These are phyloP conservation scores for Serendipita indica DNA, from an alignment of 768 basidiomycete genomes.

Conservation along the genomic window DNA sequence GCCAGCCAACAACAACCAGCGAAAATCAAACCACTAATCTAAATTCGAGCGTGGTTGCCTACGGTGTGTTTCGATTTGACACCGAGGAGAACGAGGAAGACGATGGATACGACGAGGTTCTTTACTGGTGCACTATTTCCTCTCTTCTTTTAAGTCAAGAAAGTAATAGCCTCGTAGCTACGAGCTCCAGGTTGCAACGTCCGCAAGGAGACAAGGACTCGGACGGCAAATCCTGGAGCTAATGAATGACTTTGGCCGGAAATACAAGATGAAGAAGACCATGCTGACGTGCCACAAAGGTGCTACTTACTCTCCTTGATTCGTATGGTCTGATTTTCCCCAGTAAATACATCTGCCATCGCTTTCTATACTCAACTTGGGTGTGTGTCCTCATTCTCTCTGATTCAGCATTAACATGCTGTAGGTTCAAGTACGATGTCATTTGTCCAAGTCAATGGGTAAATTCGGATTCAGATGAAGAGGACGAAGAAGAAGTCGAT, in stretches of 20 bases:
- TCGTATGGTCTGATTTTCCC: background rate
- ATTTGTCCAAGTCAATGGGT: constrained; percentile 4
- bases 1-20: background rate
- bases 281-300: constrained; percentile 20
- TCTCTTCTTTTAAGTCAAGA: background rate
- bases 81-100: constrained; percentile 14
- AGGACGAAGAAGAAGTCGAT: constrained; percentile 1
- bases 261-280: constrained; percentile 16
- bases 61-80: constrained; percentile 19
- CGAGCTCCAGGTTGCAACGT: constrained; percentile 16
- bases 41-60: constrained; percentile 13
- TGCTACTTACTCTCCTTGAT: constrained; percentile 5
- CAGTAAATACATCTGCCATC: background rate
- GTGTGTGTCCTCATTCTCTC: background rate
- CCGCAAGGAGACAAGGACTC: constrained; percentile 7
- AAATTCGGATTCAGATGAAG: background rate
- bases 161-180: constrained; percentile 15
- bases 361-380: background rate
- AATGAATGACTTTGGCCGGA: constrained; percentile 12
- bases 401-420: background rate
- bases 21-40: background rate
- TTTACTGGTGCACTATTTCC: constrained; percentile 17
- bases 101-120: constrained; percentile 15
- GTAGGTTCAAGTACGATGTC: background rate
- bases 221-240: constrained; percentile 16